phyloP scores from a whole-genome alignment of 106 monocot species.

The Dactylorhiza incarnata region DNA sequence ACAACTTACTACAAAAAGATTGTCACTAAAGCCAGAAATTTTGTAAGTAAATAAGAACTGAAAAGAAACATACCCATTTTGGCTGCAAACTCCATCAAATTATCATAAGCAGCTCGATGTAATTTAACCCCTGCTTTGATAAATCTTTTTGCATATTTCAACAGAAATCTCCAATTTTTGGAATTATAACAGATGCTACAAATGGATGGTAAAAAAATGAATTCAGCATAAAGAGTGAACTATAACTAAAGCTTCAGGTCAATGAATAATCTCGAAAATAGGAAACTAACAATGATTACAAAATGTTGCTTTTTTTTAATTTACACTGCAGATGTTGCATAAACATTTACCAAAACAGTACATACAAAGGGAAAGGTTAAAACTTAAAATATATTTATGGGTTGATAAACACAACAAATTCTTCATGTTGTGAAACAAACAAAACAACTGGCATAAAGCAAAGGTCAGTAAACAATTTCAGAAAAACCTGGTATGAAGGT shows the following conservation, averaged over 20 bases:
- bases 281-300: neutral
- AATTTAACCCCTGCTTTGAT: conserved; percentile 73
- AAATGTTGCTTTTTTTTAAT: neutral
- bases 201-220: neutral
- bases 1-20: neutral
- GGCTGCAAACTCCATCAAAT: conserved; percentile 95
- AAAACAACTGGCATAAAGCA: neutral
- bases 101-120: conserved; percentile 68
- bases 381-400: neutral
- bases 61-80: conserved; percentile 48
- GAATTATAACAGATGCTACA: conserved; percentile 71
- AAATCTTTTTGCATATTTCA: conserved; percentile 66
- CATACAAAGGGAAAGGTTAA: neutral
- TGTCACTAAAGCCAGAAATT: neutral
- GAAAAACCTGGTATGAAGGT: neutral
- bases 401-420: neutral
- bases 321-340: neutral
- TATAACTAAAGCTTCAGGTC: neutral
- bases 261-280: neutral
- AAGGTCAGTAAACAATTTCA: neutral
- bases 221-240: neutral
- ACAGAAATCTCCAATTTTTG: conserved; percentile 63
- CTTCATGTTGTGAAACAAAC: neutral
- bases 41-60: neutral
- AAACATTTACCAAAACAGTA: neutral